A percentile compares a stretch with the other conserved stretches of the same genome.
These are phyloP conservation scores for Claviceps sp. DNA, from an alignment of 2,329 filamentous ascomycete species.

Conservation along the genomic window DNA sequence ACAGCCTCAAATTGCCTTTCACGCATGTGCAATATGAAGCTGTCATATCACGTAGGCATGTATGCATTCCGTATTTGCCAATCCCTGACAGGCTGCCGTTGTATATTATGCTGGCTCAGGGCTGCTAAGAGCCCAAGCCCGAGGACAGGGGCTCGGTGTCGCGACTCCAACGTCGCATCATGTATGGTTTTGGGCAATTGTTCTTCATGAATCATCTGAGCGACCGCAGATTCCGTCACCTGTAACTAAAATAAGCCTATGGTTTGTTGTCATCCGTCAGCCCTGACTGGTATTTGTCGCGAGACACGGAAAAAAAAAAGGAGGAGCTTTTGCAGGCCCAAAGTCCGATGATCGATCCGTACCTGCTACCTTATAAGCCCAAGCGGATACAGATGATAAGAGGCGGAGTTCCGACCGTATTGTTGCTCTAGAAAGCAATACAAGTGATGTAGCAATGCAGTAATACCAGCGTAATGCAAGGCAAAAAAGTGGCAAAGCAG, in stretches of 20 bases:
- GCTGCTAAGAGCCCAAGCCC: neutral
- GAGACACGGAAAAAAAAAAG: neutral
- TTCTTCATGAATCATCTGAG: neutral
- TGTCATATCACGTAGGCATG: neutral
- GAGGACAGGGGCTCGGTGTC: neutral
- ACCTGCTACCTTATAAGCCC: too few species aligned
- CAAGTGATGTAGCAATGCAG: neutral
- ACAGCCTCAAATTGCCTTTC: neutral
- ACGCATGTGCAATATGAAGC: neutral
- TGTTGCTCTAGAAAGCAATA: neutral
- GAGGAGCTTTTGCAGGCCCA: neutral
- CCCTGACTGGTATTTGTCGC: neutral
- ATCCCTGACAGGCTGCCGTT: neutral
- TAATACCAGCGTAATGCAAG: neutral
- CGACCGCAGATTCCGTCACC: neutral
- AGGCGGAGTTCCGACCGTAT: neutral
- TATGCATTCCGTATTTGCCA: neutral
- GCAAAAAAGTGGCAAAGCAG: slow-evolving; percentile 2
- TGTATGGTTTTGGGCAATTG: neutral
- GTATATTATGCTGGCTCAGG: neutral
- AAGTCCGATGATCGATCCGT: neutral
- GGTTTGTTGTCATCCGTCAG: neutral
- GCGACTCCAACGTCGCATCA: neutral
- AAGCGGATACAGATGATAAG: too few species aligned
- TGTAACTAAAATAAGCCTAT: neutral